Base-by-base conservation (phyloP, 2,329 filamentous ascomycete genomes). In the Pseudogymnoascus sp. region DNA sequence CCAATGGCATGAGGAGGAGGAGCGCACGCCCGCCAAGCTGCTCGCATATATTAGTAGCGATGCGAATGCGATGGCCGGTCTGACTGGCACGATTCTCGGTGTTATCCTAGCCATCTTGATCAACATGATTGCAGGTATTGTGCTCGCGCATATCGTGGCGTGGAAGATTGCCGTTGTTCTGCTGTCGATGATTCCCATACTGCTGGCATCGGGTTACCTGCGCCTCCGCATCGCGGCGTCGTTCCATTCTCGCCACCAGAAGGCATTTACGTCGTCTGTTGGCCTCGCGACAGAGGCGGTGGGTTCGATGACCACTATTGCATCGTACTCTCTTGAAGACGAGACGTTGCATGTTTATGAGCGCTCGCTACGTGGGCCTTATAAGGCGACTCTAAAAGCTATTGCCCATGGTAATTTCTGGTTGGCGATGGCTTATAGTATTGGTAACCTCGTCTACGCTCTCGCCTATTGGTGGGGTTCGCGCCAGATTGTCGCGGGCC, bases 401-500 rank as follows among this genome's bases (percentile, higher is more conserved):
- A 81, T 77, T 16, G 72, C 78, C 69, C 78, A 78, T 66, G 81
- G 81, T 40, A 87, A 85, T 70, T 71, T 86, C 12, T 86, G 82
- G 78, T 79, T 87, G 6, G 84, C 86, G 2, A 76, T 87, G 37
- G 80, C 84, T 70, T 43, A 72, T 67, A 65, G 69, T 66, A 40
- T 82, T 10, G 83, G 85, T 19, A 89, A 88, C 69, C 79, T 89
- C 60, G 84, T 91, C 26, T 90, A 91, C 70, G 87, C 88, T 0
- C 82, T 93, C 62, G 87, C 88, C 0, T 92, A 91, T 74, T 93
- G 89, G 88, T 93, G 89, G 88, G 89, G 89, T 3, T 82, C 88
- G 0, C 87, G 84, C 68, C 84, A 86, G 66, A 89, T 92, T 64
- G 82, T 86, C 61, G 79, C 81, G 43, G 88, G 89, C 4, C 77